Base-by-base conservation (phyloP, 768 basidiomycete species). In the Clavaria fumosa region DNA sequence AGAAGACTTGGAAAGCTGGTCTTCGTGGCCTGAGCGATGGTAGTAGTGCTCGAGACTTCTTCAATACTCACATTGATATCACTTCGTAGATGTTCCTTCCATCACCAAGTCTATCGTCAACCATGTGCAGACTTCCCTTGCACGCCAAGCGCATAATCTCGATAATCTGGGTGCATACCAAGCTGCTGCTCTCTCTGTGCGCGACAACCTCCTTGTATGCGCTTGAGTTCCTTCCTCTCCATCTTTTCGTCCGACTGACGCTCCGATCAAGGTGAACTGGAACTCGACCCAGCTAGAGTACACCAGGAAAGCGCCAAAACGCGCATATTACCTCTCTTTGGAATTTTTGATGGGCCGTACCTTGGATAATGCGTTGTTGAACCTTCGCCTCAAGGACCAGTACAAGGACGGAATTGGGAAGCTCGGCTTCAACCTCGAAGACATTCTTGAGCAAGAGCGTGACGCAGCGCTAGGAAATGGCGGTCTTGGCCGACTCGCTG, bases 381-480 rank as follows among this genome's bases (percentile, higher is more conserved):
- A 96, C 53, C 71, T 97, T 19, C 79, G 78, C 7, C 62, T 93
- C 45, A 86, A 90, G 56, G 66, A 76, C 34, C 54, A 78, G 45
- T 95, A 84, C 58, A 57, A 57, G 9, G 61, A 76, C 2, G 73
- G 81, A 7, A 57, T 85, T 37, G 51, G 72, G 18, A 63, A 73
- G 42, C 82, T 99, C 43, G 93, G 95, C 2, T 99, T 96, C 62
- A 74, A 64, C 52, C 69, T 91, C 44, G 88, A 90, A 55, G 88
- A 91, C 49, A 59, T 91, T 31, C 62, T 95, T 36, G 82, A 79
- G 32, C 65, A 79, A 20, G 93, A 97, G 55, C 78, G 91, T 34
- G 95, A 99, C 51, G 90, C 93, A 1, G 93, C 75, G 5, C 69
- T 96, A 7, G 95, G 93, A 4, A 95, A 96, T 54, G 91, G 91